Evolutionary conservation across 1,284 basidiomycete genomes (phyloP), one percentile per base, ranked within the genome.

Genomic region (Pascua sp.): DNA sequence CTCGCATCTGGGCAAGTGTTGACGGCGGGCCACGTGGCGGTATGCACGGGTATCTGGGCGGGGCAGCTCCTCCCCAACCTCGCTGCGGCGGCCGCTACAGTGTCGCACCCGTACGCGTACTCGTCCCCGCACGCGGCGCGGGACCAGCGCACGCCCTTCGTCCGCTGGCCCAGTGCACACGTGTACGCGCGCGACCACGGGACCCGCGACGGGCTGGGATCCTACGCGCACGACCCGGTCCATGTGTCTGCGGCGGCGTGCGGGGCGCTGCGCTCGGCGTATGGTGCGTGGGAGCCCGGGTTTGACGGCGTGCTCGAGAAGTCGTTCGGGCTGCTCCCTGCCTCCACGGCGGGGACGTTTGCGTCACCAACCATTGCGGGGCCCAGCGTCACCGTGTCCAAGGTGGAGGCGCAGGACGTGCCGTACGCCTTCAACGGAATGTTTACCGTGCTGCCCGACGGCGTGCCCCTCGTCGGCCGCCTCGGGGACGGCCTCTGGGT

Each of bases 141-240:
- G 5, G 32, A 13, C 8, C n/a, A 32, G 1, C 18, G 42, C n/a
- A 40, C 49, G n/a, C 66, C 68, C 2, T 67, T 65, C 39, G 53
- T 68, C 4, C 61, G 68, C 17, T 68, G 59, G 60, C 68, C 65
- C 8, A 50, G 44, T 2, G 37, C 48, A 8, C 63, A 65, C 56
- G 65, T 64, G 15, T 69, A 69, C 37, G 65, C 59, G 17, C 55
- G 68, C 12, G 66, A 69, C 56, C 68, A 69, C 53, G 68, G 66
- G 3, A n/a, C 11, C 12, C 47, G 51, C 17, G 60, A 67, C 55
- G 67, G 67, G 0, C 9, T 69, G 1, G 67, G 67, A 1, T 57
- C 56, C 11, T 69, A 69, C 55, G 63, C 59, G 15, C 67, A 69
- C 51, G 59, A 58, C 7, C 63, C 62, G 2, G 49, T 64, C 9